Conservation (phyloP, 495 filamentous ascomycete genomes). For the Aspergillus wentii region DNA sequence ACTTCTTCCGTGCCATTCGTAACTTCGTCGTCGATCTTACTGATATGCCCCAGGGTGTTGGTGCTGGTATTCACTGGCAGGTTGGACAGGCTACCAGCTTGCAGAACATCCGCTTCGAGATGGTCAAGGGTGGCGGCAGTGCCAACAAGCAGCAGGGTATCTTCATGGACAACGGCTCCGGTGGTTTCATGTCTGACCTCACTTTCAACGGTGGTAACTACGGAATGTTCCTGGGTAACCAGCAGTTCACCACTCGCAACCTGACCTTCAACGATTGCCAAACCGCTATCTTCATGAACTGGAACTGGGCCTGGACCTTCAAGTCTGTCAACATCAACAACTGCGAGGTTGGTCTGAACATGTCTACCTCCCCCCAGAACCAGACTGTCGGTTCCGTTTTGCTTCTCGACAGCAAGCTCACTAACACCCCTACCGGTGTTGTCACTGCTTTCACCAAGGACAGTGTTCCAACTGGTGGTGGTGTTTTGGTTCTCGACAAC, state of each 20-base stretch:
- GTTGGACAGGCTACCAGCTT: constrained; percentile 91
- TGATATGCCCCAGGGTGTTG: constrained; percentile 55
- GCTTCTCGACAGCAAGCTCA: constrained; percentile 73
- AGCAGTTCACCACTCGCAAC: constrained; percentile 94
- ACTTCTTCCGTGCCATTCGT: constrained; percentile 95
- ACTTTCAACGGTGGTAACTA: constrained; percentile 83
- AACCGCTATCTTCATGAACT: constrained; percentile 88
- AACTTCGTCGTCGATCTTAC: constrained; percentile 90
- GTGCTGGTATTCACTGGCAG: constrained; percentile 94
- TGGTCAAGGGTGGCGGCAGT: constrained; percentile 65
- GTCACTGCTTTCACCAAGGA: constrained; percentile 62
- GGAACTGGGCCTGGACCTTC: constrained; percentile 91
- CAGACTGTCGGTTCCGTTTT: constrained; percentile 78
- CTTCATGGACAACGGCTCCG: constrained; percentile 95
- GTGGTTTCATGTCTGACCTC: constrained; percentile 84
- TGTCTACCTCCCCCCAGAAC: constrained; percentile 58
- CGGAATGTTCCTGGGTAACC: constrained; percentile 84
- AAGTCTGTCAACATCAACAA: constrained; percentile 78
- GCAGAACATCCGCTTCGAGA: constrained; percentile 87
- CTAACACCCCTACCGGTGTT: constrained; percentile 67
- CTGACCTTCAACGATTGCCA: constrained; percentile 83
- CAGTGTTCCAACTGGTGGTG: constrained; percentile 61
- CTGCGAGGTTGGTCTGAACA: constrained; percentile 75
- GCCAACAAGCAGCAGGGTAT: constrained; percentile 81
- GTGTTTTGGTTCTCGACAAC: constrained; percentile 80